phyloP scores from a whole-genome alignment of 176 grass and related monocot genomes.

The Metroxylon sagu region DNA sequence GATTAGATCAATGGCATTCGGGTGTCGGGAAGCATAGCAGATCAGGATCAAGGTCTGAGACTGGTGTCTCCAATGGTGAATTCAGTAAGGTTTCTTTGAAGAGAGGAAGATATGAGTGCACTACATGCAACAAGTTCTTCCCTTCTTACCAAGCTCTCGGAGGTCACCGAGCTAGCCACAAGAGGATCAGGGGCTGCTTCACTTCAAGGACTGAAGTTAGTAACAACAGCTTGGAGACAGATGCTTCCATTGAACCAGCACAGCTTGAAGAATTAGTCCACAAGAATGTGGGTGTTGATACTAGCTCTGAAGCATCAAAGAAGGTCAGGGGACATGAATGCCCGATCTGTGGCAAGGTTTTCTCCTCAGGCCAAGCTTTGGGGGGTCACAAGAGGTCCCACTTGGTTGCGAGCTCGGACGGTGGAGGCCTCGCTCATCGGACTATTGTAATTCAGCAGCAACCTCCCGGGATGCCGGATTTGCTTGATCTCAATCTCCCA shows the following conservation, averaged over 20 bases:
- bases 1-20: too few relatives aligned
- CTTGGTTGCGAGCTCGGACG: background rate
- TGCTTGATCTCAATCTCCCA: constrained; percentile 10
- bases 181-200: constrained; percentile 1
- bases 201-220: background rate
- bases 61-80: too few relatives aligned
- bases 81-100: too few relatives aligned
- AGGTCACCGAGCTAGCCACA: constrained; percentile 17
- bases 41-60: too few relatives aligned
- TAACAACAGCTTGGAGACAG: background rate
- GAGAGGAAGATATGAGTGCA: background rate
- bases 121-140: constrained; percentile 11
- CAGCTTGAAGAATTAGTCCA: background rate
- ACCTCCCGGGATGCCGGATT: background rate
- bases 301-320: background rate
- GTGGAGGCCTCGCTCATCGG: background rate
- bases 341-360: constrained; percentile 1
- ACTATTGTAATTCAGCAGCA: background rate
- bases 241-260: background rate
- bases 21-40: too few relatives aligned
- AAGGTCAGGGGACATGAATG: background rate
- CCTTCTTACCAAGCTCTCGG: constrained; percentile 16
- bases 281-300: background rate
- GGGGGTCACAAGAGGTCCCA: constrained; percentile 10
- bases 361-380: constrained; percentile 14